Base-by-base conservation (phyloP, 2,329 filamentous ascomycete species). In the Rasamsonia emersonii region DNA sequence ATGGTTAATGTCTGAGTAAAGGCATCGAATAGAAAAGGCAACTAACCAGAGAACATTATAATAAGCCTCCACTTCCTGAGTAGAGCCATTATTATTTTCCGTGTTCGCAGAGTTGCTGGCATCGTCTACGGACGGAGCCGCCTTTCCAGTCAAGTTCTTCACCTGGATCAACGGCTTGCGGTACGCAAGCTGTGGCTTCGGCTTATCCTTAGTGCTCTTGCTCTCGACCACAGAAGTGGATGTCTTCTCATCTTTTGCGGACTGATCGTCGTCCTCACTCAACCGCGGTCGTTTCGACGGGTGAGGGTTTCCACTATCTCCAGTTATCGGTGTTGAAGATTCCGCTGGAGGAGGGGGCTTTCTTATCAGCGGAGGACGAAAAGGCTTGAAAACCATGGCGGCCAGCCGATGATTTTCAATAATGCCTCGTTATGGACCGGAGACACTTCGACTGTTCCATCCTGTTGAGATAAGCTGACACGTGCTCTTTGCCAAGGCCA, bases 31-130 rank as follows among this genome's bases (percentile, higher is more conserved):
- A n/a, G n/a, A n/a, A n/a, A n/a, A n/a, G n/a, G n/a, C n/a, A n/a
- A 46, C 45, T 14, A 56, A 68, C 64, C 65, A 69, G 19, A 69
- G 51, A 25, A 61, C 65, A 49, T 63, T 67, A 40, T 62, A 69
- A 38, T 63, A 67, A 28, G 46, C 51, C 28, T 64, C 59, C 17
- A 44, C 47, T 16, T 31, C 40, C 18, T n/a, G n/a, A n/a, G n/a
- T n/a, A n/a, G n/a, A n/a, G n/a, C n/a, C n/a, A n/a, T n/a, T n/a
- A n/a, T n/a, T n/a, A n/a, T n/a, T n/a, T n/a, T n/a, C n/a, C n/a
- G n/a, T n/a, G n/a, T n/a, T n/a, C n/a, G n/a, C n/a, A n/a, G n/a
- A n/a, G n/a, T n/a, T n/a, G n/a, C n/a, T n/a, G n/a, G n/a, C n/a
- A n/a, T n/a, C n/a, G n/a, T n/a, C n/a, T n/a, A n/a, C n/a, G n/a